A percentile compares a stretch with the other conserved stretches of the same genome.
Evolutionary conservation across 345 rosid genomes (phyloP).

Genomic region (Kandelia obovata): DNA sequence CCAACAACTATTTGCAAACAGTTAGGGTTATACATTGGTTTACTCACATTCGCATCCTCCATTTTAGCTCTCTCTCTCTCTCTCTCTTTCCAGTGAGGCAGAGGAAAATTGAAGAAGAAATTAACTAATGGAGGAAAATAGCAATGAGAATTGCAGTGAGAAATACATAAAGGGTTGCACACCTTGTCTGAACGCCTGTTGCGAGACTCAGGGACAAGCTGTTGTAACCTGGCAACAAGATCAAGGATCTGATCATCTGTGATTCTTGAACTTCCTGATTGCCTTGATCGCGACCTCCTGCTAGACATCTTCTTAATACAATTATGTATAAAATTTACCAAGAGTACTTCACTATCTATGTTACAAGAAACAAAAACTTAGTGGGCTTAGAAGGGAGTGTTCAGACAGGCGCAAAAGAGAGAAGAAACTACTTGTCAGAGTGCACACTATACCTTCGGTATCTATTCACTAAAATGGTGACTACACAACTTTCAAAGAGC

Average conservation of each 20-base stretch:
- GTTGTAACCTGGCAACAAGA: conserved; percentile 79
- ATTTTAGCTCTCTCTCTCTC: no score
- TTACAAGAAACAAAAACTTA: background rate
- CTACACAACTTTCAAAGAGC: background rate
- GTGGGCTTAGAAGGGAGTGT: background rate
- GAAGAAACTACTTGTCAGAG: background rate
- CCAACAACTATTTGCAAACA: no score
- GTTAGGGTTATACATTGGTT: no score
- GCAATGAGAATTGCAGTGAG: no score
- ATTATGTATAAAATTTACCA: background rate
- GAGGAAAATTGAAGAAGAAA: no score
- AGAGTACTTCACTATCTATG: background rate
- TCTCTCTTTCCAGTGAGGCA: no score
- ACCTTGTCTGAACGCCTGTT: conserved; percentile 69
- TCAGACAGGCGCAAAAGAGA: background rate
- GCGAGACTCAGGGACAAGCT: conserved; percentile 79
- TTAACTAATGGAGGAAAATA: no score
- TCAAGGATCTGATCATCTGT: conserved; percentile 88
- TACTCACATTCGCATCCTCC: no score
- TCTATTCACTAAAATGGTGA: background rate
- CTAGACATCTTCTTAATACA: conserved; percentile 50
- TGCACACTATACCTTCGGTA: no score
- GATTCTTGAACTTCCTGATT: conserved; percentile 65
- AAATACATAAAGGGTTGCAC: conserved; percentile 21
- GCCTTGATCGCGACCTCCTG: conserved; percentile 73